Conservation (phyloP, 108 stramenopile genomes). For the Schizochytrium sp. region DNA sequence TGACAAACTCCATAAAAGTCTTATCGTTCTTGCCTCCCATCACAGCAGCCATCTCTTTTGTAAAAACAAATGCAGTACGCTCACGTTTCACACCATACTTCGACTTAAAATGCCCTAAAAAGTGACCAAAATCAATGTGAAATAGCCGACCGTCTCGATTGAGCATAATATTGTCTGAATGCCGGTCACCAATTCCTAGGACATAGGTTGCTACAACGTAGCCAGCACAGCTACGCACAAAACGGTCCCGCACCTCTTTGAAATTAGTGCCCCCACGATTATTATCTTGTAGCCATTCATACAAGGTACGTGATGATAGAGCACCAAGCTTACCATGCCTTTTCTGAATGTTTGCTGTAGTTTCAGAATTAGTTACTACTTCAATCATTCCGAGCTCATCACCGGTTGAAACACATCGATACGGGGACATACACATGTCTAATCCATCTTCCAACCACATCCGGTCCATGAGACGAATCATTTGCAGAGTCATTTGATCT, state of each 20-base stretch:
- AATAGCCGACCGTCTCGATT: conserved; percentile 69
- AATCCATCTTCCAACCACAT: conserved; percentile 73
- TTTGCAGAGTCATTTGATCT: conserved; percentile 79
- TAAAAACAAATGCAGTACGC: conserved; percentile 71
- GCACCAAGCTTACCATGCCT: conserved; percentile 61
- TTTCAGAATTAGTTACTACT: conserved; percentile 73
- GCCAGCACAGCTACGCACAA: conserved; percentile 65
- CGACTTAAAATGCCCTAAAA: conserved; percentile 73
- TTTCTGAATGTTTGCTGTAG: conserved; percentile 69
- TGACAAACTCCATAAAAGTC: background rate
- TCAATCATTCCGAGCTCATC: conserved; percentile 75
- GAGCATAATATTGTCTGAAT: conserved; percentile 73
- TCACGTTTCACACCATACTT: conserved; percentile 73
- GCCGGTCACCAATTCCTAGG: conserved; percentile 74
- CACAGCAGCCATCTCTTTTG: conserved; percentile 64
- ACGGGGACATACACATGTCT: conserved; percentile 67
- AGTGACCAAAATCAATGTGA: conserved; percentile 76
- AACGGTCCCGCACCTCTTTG: conserved; percentile 33
- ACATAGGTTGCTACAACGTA: conserved; percentile 72
- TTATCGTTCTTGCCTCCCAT: conserved; percentile 62
- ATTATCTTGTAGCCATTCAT: conserved; percentile 18
- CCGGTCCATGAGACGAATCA: conserved; percentile 76
- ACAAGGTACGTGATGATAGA: background rate
- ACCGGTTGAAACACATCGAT: conserved; percentile 75
- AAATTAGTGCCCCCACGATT: conserved; percentile 36